Base-by-base conservation (phyloP, 2,329 filamentous ascomycete genomes). In the Clonostachys rhizophaga region DNA sequence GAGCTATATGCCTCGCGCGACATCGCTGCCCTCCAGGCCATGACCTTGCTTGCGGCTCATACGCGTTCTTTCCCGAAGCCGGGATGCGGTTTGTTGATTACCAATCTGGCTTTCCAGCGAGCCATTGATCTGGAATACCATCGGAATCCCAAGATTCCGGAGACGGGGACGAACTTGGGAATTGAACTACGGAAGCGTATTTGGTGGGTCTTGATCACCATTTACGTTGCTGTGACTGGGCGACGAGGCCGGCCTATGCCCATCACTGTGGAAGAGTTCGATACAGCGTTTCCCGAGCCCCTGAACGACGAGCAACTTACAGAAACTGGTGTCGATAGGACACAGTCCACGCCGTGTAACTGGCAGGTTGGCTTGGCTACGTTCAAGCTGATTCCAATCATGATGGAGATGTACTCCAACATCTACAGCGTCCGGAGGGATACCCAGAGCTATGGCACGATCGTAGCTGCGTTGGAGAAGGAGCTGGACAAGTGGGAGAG, bases 61-160 rank as follows among this genome's bases (percentile, higher is more conserved):
- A 78, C 89, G 5, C 82, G 89, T 49, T 83, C 82, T 44, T 91
- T 94, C 49, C 87, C 88, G 33, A 90, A 91, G 56, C 87, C 89
- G 2, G 87, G 87, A 12, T 82, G 85, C 40, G 87, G 85, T 46
- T 86, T 84, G 67, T 77, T 86, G 54, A 74, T 91, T 50, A 78
- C 78, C 34, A 81, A 79, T 45, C 74, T 81, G 42, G 79, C 87
- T 1, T 70, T 91, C 40, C 74, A 81, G 6, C 71, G 87, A 33
- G 87, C 87, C 10, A 76, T 92, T 35, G 89, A 94, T 55, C 68
- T 90, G 37, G 85, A 88, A 16, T 70, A 94, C 36, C 87, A 95
- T 61, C 78, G 88, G 39, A 84, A 83, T n/a, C 75, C 77, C 12
- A 84, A 81, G 52, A 63, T 64, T 5, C 65, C 69, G 0, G 66